These are phyloP conservation scores for Escovopsis sp. DNA, from an alignment of 2,329 filamentous ascomycete genomes.

Conservation along the genomic window DNA sequence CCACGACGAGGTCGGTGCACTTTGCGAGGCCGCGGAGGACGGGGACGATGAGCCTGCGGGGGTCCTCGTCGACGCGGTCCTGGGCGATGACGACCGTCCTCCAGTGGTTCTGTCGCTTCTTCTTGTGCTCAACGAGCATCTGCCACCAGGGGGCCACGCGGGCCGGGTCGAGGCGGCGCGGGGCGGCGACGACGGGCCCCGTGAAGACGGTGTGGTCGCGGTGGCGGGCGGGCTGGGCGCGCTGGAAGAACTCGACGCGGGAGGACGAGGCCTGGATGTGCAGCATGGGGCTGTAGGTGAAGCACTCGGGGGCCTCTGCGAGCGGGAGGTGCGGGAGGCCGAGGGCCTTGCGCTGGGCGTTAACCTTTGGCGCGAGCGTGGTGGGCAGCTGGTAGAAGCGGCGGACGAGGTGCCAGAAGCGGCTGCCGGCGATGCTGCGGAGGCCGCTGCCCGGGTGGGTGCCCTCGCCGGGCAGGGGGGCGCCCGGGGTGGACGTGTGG, in stretches of 20 bases:
- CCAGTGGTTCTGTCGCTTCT: not conserved
- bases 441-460: slow-evolving; percentile 15
- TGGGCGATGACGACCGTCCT: slow-evolving; percentile 23
- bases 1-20: slow-evolving; percentile 15
- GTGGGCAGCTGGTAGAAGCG: slow-evolving; percentile 15
- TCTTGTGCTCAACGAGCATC: slow-evolving; percentile 11
- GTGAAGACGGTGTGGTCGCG: slow-evolving; percentile 14
- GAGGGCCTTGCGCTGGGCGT: slow-evolving; percentile 16
- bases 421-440: slow-evolving; percentile 14
- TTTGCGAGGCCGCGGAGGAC: slow-evolving; percentile 18
- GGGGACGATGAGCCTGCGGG: slow-evolving; percentile 22
- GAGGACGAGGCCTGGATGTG: slow-evolving; percentile 24
- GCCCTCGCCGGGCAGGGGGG: slow-evolving; percentile 19
- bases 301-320: slow-evolving; percentile 18
- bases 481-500: slow-evolving; percentile 16
- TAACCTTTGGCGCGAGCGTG: slow-evolving; percentile 15
- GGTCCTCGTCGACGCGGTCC: slow-evolving; percentile 23
- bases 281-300: slow-evolving; percentile 21
- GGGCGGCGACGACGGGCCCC: slow-evolving; percentile 18
- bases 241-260: slow-evolving; percentile 17
- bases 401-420: slow-evolving; percentile 12
- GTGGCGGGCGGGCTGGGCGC: slow-evolving; percentile 11
- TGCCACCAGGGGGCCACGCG: slow-evolving; percentile 20
- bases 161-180: slow-evolving; percentile 4
- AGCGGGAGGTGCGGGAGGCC: slow-evolving; percentile 14